A percentile compares a stretch with the other conserved stretches of the same genome.
Conservation (phyloP, 2,329 filamentous ascomycete genomes). For the Aureobasidium sp. region DNA sequence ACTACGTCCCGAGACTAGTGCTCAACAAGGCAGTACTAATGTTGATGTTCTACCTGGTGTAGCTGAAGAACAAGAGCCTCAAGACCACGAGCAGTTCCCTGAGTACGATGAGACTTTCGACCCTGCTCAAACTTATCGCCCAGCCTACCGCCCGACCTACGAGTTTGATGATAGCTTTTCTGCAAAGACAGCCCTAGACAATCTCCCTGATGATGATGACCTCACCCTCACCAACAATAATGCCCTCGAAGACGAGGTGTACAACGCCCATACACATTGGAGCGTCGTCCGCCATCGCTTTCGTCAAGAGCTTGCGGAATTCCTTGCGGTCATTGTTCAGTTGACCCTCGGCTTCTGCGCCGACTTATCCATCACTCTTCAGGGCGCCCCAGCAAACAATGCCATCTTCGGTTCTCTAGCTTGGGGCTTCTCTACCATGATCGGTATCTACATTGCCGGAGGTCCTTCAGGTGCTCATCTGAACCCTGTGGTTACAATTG, state of each 20-base stretch:
- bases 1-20: not conserved
- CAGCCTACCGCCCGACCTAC: conserved; percentile 3
- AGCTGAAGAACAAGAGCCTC: conserved; percentile 1
- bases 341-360: conserved; percentile 10
- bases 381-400: not conserved
- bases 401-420: conserved; percentile 35
- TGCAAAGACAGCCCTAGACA: not conserved
- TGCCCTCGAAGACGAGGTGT: conserved; percentile 5
- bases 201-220: not conserved
- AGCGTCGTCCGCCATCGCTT: conserved; percentile 3
- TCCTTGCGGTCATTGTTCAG: conserved; percentile 8
- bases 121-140: not conserved
- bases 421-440: conserved; percentile 38
- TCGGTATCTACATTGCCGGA: conserved; percentile 38
- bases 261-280: conserved; percentile 12
- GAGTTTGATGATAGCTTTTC: conserved; percentile 12
- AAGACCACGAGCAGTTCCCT: not conserved
- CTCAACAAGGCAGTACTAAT: not conserved
- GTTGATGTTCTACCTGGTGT: not conserved
- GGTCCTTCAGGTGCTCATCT: conserved; percentile 43
- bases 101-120: not conserved
- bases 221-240: not conserved
- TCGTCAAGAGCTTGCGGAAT: conserved; percentile 7
- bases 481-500: conserved; percentile 40
- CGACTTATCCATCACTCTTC: not conserved